Evolutionary conservation across 2,329 filamentous ascomycete genomes (phyloP).

Genomic region (Cylindrodendrum hubeiense): DNA sequence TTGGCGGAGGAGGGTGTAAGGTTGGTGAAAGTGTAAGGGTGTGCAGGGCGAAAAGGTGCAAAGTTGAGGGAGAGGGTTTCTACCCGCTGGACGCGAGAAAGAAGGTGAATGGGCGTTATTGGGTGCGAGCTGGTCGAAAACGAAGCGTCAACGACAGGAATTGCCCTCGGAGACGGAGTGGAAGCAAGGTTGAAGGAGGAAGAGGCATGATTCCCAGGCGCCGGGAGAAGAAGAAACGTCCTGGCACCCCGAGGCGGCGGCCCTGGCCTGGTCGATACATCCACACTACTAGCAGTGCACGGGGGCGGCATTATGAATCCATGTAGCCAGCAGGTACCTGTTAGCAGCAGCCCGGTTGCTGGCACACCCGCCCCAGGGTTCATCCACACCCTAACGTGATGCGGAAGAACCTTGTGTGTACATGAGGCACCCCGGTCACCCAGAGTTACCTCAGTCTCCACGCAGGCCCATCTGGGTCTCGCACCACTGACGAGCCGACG

Average conservation of each 20-base stretch:
- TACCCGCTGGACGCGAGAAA: constrained; percentile 11
- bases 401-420: constrained; percentile 48
- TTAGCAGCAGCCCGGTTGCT: constrained; percentile 36
- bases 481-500: constrained; percentile 54
- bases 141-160: constrained; percentile 38
- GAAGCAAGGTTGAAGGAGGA: constrained; percentile 51
- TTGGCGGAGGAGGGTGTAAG: constrained; percentile 35
- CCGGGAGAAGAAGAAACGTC: constrained; percentile 55
- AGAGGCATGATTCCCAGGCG: constrained; percentile 51
- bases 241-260: constrained; percentile 53
- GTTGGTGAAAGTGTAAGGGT: constrained; percentile 34
- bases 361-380: constrained; percentile 21
- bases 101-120: constrained; percentile 3
- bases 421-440: constrained; percentile 46
- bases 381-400: constrained; percentile 25
- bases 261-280: constrained; percentile 51
- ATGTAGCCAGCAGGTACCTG: constrained; percentile 43
- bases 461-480: constrained; percentile 53
- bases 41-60: constrained; percentile 25
- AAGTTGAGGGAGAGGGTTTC: constrained; percentile 8
- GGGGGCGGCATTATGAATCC: constrained; percentile 49
- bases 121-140: constrained; percentile 34
- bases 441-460: constrained; percentile 52
- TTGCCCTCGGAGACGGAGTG: constrained; percentile 46
- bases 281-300: constrained; percentile 50